These are phyloP conservation scores for Penicillium canariense DNA, from an alignment of 495 filamentous ascomycete genomes.

Conservation along the genomic window DNA sequence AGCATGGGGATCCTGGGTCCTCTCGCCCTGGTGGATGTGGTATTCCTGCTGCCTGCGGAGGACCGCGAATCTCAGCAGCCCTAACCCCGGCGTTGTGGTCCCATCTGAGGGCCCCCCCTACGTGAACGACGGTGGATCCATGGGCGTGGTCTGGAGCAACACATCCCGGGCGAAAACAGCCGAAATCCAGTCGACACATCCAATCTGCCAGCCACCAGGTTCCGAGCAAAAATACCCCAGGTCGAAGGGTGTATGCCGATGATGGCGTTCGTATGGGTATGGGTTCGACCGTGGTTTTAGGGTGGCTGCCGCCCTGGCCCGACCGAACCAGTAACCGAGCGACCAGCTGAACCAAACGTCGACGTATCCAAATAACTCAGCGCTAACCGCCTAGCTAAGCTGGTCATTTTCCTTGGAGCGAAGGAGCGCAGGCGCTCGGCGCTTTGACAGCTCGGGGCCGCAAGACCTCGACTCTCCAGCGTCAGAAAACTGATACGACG, in stretches of 20 bases:
- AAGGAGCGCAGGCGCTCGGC: neutral
- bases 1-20: too few relatives aligned
- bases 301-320: conserved; percentile 1
- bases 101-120: too few relatives aligned
- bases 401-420: neutral
- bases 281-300: neutral
- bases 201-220: conserved; percentile 8
- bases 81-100: too few relatives aligned
- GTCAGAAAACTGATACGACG: neutral
- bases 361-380: too few relatives aligned
- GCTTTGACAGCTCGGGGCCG: conserved; percentile 13
- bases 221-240: neutral
- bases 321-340: neutral
- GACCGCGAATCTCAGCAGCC: neutral
- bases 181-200: conserved; percentile 18
- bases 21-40: neutral
- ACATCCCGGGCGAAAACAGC: conserved; percentile 3
- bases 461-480: neutral
- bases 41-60: conserved; percentile 1
- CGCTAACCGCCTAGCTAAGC: neutral
- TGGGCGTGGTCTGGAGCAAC: neutral
- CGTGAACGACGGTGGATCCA: neutral
- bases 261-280: neutral
- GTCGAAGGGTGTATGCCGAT: neutral
- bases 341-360: neutral